Evolutionary conservation across 1,139 yeast genomes (phyloP).

Genomic region (Geotrichum histeridarum): DNA sequence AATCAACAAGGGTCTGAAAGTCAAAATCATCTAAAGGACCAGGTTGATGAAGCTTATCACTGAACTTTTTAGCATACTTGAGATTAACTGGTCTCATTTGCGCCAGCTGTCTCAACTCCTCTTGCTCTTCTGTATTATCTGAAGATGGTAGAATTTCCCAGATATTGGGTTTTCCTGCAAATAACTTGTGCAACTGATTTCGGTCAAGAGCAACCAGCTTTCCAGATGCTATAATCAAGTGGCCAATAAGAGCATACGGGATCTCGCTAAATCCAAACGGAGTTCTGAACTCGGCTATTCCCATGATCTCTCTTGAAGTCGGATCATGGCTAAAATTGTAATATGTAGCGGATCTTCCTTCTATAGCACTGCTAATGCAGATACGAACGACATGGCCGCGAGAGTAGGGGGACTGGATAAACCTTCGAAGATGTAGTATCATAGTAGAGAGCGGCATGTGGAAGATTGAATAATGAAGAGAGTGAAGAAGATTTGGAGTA

Average conservation of each 20-base stretch:
- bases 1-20: background rate
- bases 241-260: background rate
- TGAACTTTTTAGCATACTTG: background rate
- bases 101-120: background rate
- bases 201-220: background rate
- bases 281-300: background rate
- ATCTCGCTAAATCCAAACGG: background rate
- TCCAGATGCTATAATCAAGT: background rate
- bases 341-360: background rate
- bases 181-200: background rate
- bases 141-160: background rate
- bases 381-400: background rate
- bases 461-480: background rate
- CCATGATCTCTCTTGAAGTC: background rate
- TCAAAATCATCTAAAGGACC: background rate
- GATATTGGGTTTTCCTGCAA: background rate
- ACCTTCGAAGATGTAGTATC: background rate
- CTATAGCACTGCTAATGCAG: background rate
- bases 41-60: background rate
- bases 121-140: background rate
- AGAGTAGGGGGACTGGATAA: background rate
- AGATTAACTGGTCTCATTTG: background rate
- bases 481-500: background rate
- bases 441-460: background rate
- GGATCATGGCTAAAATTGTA: background rate